These are phyloP conservation scores for Chlorella sp. DNA, from an alignment of 139 green algal species.

Conservation along the genomic window DNA sequence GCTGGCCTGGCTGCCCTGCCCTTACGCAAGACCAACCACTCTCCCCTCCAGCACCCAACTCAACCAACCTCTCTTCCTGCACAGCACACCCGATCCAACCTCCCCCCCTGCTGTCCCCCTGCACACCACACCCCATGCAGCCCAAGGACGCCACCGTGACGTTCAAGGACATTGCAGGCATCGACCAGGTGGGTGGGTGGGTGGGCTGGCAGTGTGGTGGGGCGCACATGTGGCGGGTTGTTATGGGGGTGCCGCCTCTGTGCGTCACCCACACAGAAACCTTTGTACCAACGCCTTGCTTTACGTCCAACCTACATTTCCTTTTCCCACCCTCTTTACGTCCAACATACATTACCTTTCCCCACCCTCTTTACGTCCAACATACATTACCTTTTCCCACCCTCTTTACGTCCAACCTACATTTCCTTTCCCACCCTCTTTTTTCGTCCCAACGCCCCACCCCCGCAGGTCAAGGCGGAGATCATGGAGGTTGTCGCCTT, in stretches of 20 bases:
- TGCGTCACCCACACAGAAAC: too few species aligned
- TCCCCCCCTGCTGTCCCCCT: neutral
- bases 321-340: too few species aligned
- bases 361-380: too few species aligned
- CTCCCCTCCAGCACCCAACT: too few species aligned
- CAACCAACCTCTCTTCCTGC: neutral
- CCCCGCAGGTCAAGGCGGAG: constrained; percentile 67
- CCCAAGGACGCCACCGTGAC: constrained; percentile 48
- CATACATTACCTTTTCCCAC: too few species aligned
- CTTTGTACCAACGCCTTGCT: too few species aligned
- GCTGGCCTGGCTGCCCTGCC: neutral
- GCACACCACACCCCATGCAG: neutral
- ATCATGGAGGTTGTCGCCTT: constrained; percentile 78
- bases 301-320: too few species aligned
- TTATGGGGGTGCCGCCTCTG: too few species aligned
- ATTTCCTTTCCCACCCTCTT: neutral
- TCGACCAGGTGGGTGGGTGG: constrained; percentile 56
- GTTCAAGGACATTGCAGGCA: constrained; percentile 79
- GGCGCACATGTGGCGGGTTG: too few species aligned
- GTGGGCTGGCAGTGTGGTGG: too few species aligned
- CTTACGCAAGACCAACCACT: neutral
- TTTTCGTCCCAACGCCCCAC: neutral
- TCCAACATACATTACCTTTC: too few species aligned
- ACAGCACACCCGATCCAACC: neutral
- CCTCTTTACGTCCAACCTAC: too few species aligned